A percentile compares a stretch with the other conserved stretches of the same genome.
Evolutionary conservation across 257 asterid species (phyloP).

Genomic region (Euphrasia confusa): DNA sequence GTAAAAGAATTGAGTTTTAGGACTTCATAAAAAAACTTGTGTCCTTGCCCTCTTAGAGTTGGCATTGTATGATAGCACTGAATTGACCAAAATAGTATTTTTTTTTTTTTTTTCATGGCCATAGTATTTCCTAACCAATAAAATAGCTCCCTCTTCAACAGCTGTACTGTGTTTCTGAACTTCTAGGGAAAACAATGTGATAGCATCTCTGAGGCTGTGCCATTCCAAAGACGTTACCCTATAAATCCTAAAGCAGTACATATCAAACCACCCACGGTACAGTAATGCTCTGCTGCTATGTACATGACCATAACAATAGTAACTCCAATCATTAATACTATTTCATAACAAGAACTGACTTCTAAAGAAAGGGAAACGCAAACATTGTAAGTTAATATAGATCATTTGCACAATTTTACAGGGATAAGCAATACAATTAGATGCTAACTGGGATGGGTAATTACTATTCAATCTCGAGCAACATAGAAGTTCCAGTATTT

Average conservation of each 20-base stretch:
- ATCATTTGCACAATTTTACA: not conserved
- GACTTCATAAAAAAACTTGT: not conserved
- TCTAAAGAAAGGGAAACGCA: too few relatives aligned
- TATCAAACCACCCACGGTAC: conserved; percentile 1
- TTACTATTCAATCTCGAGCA: not conserved
- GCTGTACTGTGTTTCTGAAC: not conserved
- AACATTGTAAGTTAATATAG: not conserved
- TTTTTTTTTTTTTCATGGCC: not conserved
- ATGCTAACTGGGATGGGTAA: not conserved
- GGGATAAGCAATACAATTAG: conserved; percentile 8
- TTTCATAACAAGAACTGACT: not conserved
- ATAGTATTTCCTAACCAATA: not conserved
- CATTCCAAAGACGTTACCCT: not conserved
- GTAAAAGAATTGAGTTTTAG: conserved; percentile 10
- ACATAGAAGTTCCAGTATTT: conserved; percentile 8
- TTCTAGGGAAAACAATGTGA: not conserved
- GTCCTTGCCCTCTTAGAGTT: conserved; percentile 2
- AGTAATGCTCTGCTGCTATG: not conserved
- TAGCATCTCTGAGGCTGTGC: not conserved
- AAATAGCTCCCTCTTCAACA: too few relatives aligned
- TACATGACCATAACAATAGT: not conserved
- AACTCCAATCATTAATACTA: not conserved
- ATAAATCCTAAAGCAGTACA: not conserved
- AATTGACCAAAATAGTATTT: not conserved
- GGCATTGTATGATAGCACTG: not conserved